phyloP scores from a whole-genome alignment of 2,329 filamentous ascomycete species.

The Camptophora hylomeconis region DNA sequence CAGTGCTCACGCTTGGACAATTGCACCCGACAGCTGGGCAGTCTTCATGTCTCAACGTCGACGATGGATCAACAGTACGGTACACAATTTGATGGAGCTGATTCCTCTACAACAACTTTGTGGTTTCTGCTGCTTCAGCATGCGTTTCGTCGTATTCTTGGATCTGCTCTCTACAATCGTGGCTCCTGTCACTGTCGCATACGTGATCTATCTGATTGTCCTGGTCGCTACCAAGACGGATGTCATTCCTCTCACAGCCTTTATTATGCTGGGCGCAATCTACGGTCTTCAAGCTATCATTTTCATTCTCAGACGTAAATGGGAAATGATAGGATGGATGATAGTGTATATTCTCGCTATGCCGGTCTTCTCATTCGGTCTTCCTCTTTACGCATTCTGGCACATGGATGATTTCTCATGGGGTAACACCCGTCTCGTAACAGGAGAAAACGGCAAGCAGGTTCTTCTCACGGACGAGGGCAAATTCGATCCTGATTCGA shows the following conservation, averaged over 20 bases:
- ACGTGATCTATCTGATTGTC: constrained; percentile 80
- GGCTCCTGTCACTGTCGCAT: constrained; percentile 80
- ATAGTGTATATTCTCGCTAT: constrained; percentile 84
- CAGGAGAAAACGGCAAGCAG: constrained; percentile 84
- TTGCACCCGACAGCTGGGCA: constrained; percentile 84
- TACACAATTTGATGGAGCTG: constrained; percentile 93
- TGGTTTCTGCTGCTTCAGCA: constrained; percentile 99
- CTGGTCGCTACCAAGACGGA: constrained; percentile 48
- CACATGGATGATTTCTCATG: constrained; percentile 99
- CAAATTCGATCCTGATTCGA: constrained; percentile 86
- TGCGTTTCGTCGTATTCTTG: constrained; percentile 94
- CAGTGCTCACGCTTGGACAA: constrained; percentile 86
- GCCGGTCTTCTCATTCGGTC: constrained; percentile 77
- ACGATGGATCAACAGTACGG: constrained; percentile 98
- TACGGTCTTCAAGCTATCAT: constrained; percentile 96
- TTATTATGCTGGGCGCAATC: constrained; percentile 84
- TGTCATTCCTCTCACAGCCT: constrained; percentile 68
- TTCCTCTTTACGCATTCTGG: constrained; percentile 95
- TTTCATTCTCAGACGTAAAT: constrained; percentile 91
- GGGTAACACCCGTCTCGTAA: constrained; percentile 97
- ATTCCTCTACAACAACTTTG: constrained; percentile 88
- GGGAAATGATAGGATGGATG: constrained; percentile 99
- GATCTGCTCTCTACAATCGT: constrained; percentile 86
- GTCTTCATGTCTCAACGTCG: constrained; percentile 97
- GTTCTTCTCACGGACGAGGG: constrained; percentile 91